phyloP scores from a whole-genome alignment of 2,329 filamentous ascomycete species.

The Colletotrichum spaethianum region DNA sequence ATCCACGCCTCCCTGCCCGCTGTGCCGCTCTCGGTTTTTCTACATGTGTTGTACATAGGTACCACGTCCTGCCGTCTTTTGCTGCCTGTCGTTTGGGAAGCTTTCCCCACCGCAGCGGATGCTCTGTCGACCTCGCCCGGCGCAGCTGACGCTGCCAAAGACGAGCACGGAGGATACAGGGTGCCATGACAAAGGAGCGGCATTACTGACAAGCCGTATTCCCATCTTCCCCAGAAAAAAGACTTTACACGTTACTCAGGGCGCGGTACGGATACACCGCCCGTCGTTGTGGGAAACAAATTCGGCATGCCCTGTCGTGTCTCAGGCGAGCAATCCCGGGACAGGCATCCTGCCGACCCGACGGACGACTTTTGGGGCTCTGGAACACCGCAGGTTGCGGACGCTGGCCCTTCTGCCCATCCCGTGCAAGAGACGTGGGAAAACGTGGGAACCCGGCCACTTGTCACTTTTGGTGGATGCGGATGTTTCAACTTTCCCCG shows the following conservation, averaged over 20 bases:
- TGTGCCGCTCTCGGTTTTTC: background rate
- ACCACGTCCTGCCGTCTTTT: background rate
- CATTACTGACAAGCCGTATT: background rate
- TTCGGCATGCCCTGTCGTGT: conserved; percentile 30
- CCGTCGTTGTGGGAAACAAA: conserved; percentile 31
- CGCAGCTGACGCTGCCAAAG: background rate
- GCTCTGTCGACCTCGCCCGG: background rate
- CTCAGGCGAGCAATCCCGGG: conserved; percentile 23
- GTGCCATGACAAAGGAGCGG: background rate
- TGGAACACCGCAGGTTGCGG: conserved; percentile 11
- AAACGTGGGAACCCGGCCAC: conserved; percentile 38
- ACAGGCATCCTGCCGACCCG: conserved; percentile 28
- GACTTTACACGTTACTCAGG: background rate
- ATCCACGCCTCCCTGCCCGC: conserved; percentile 1
- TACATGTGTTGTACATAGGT: too few species aligned
- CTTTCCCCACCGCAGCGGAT: background rate
- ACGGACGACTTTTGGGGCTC: background rate
- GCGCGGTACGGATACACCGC: background rate
- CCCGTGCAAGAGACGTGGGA: conserved; percentile 13
- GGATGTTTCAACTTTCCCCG: conserved; percentile 34
- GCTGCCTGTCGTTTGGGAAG: background rate
- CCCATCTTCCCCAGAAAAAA: background rate
- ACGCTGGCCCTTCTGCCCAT: background rate
- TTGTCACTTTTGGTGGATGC: conserved; percentile 29
- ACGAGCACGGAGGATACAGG: background rate